Conservation (phyloP, 805 yeast genomes). For the Metahyphopichia silvanorum region DNA sequence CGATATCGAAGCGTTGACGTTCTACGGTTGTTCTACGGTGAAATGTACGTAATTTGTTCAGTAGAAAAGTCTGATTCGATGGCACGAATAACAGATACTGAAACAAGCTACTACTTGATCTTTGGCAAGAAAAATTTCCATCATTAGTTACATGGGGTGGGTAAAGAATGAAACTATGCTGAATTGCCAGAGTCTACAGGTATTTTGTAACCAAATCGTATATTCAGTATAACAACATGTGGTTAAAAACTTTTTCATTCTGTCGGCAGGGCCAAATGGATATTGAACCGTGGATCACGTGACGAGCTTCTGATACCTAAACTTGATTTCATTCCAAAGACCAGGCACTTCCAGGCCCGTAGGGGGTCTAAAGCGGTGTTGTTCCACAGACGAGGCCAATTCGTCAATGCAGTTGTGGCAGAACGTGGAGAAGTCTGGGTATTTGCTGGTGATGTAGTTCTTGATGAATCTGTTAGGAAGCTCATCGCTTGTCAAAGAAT, state of each 20-base stretch:
- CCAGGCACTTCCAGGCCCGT: constrained; percentile 28
- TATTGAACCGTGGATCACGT: not conserved
- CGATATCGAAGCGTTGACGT: no score
- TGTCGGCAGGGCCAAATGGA: constrained; percentile 1
- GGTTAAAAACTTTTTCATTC: no score
- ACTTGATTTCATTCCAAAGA: constrained; percentile 31
- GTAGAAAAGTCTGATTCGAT: not conserved
- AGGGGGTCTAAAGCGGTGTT: constrained; percentile 18
- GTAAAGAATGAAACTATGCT: constrained; percentile 46
- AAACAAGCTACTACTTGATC: constrained; percentile 16
- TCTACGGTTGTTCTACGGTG: no score
- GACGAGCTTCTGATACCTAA: constrained; percentile 3
- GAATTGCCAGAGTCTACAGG: constrained; percentile 29
- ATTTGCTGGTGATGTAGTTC: constrained; percentile 27
- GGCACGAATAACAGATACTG: not conserved
- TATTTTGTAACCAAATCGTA: no score
- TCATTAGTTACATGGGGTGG: constrained; percentile 35
- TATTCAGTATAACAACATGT: no score
- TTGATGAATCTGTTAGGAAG: constrained; percentile 42
- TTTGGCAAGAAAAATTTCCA: constrained; percentile 43
- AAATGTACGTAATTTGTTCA: constrained; percentile 14
- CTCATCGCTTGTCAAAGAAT: constrained; percentile 23
- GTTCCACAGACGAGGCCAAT: constrained; percentile 4
- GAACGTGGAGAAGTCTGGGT: constrained; percentile 22
- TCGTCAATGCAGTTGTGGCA: constrained; percentile 5